Base-by-base conservation (phyloP, 352 stramenopile species). In the Phytophthora pseudosyringae region DNA sequence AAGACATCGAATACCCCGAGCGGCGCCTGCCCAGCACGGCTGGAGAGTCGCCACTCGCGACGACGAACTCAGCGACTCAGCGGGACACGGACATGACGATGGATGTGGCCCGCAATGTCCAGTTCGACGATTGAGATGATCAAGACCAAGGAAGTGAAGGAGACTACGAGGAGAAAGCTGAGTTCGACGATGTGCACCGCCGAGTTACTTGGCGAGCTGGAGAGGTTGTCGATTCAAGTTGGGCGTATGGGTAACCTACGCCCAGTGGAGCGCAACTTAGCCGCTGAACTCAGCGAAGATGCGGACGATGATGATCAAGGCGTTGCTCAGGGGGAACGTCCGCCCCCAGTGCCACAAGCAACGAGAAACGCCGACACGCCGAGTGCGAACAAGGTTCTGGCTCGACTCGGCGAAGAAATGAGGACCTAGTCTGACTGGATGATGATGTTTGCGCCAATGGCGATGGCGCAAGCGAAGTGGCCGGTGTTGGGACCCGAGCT, bases 291-390 rank as follows among this genome's bases (percentile, higher is more conserved):
- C 35, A 25, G 35, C 21, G 35, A 47, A 28, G 35, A 35, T 36
- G 33, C 6, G 10, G 48, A 56, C 15, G 35, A 57, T 36, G 49
- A 57, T 16, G 49, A 57, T 16, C 49, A 57, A 31, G 35, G 49
- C 25, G 33, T 46, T 35, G 49, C 35, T 57, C 35, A 46, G 28
- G 35, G 49, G 35, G 35, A 35, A 8, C 33, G 33, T 29, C 49
- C 33, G 48, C 48, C 33, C 11, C 16, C 16, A n/a, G 5, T 55
- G 1, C 48, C 31, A 4, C 32, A 18, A 18, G 44, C 25, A 38
- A 51, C 44, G 3, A 25, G 44, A 4, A 51, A 51, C 12, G 28
- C 44, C 11, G 44, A 55, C 10, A 59, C 51, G 28, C 36, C 39
- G 15, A 45, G 39, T 12, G 39, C 8, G 5, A 45, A 45, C 3